Conservation (phyloP, 1,284 basidiomycete genomes). For the Dichomitus squalens region DNA sequence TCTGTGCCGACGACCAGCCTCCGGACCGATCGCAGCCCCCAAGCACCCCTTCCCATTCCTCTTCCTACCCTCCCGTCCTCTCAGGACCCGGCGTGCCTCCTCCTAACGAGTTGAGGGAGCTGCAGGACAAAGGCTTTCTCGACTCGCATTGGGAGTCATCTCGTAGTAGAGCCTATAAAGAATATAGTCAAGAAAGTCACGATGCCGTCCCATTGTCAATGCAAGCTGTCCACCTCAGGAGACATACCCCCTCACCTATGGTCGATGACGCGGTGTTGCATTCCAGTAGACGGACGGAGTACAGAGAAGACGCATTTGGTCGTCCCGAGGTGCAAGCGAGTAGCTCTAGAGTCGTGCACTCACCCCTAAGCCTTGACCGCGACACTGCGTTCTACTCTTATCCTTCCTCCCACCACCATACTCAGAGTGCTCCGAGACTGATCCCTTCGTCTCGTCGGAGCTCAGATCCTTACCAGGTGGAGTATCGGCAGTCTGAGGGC, state of each 20-base stretch:
- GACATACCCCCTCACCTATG: slow-evolving; percentile 28
- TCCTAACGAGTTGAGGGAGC: slow-evolving; percentile 6
- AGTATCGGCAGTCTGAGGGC: slow-evolving; percentile 11
- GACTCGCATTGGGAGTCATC: slow-evolving; percentile 8
- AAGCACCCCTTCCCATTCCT: slow-evolving; percentile 10
- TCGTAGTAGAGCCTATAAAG: slow-evolving; percentile 17
- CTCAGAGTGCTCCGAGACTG: slow-evolving; percentile 17
- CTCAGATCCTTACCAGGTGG: slow-evolving; percentile 15
- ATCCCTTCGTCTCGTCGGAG: slow-evolving; percentile 15
- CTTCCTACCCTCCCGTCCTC: slow-evolving; percentile 2
- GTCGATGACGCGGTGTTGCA: slow-evolving; percentile 4
- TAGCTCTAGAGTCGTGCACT: slow-evolving; percentile 7
- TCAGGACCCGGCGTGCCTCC: slow-evolving; percentile 4
- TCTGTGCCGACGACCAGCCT: slow-evolving; percentile 52
- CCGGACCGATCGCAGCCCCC: slow-evolving; percentile 17
- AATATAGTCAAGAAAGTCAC: slow-evolving; percentile 19
- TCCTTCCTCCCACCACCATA: slow-evolving; percentile 21
- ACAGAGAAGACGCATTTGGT: slow-evolving; percentile 9
- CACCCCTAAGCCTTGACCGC: slow-evolving; percentile 16
- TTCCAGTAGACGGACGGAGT: slow-evolving; percentile 2
- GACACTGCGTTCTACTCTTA: slow-evolving; percentile 13
- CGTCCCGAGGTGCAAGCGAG: slow-evolving; percentile 12
- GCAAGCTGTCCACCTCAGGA: slow-evolving; percentile 24
- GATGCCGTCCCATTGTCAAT: slow-evolving; percentile 28
- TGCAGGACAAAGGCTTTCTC: slow-evolving; percentile 5